Conservation (phyloP, 1,139 yeast genomes). For the Candida albicans region DNA sequence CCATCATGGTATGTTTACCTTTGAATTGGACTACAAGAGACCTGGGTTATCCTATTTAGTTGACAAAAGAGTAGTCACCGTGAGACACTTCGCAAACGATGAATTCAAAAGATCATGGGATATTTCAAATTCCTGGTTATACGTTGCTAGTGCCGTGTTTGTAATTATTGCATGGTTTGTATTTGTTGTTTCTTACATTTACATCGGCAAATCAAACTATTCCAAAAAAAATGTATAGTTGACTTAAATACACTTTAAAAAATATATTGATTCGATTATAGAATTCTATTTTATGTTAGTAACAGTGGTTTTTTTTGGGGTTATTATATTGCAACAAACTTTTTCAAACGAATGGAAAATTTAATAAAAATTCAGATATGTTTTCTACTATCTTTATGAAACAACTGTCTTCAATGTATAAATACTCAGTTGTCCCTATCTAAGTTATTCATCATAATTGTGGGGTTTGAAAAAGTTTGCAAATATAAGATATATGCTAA, state of each 20-base stretch:
- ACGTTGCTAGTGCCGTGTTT: conserved; percentile 65
- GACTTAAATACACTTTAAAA: neutral
- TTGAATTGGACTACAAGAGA: conserved; percentile 75
- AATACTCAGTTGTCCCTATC: conserved; percentile 44
- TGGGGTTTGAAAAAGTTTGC: neutral
- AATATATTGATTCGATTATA: neutral
- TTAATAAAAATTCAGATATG: conserved; percentile 12
- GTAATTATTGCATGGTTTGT: conserved; percentile 76
- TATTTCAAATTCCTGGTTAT: conserved; percentile 91
- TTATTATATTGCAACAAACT: no score
- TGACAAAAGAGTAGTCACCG: conserved; percentile 71
- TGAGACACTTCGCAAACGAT: conserved; percentile 93
- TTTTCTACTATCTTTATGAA: conserved; percentile 18
- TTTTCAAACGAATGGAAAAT: no score
- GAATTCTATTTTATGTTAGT: no score
- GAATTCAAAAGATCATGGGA: conserved; percentile 95
- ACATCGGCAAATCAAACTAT: conserved; percentile 35
- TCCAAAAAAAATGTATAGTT: conserved; percentile 33
- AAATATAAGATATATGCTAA: neutral
- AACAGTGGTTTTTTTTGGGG: no score
- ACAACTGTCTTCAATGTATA: conserved; percentile 20
- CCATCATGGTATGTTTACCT: conserved; percentile 96
- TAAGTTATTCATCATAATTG: conserved; percentile 16
- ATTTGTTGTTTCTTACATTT: conserved; percentile 68
- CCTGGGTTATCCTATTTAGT: conserved; percentile 71